phyloP scores from a whole-genome alignment of 208 protist species.

The Leishmania gerbilli region DNA sequence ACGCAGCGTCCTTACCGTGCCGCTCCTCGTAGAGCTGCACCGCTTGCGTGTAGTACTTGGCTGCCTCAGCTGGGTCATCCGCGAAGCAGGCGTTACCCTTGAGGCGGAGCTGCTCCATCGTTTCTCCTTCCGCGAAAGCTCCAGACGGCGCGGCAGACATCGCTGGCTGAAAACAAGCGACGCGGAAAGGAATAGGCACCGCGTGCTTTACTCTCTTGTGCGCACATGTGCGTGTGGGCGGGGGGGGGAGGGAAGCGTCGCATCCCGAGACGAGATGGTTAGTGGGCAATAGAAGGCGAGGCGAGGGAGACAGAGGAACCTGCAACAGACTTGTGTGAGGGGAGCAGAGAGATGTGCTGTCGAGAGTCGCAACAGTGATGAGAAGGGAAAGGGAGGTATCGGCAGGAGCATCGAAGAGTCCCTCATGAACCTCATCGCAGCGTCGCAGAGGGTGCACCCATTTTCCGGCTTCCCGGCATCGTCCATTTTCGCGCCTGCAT shows the following conservation, averaged over 20 bases:
- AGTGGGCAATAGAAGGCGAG: neutral
- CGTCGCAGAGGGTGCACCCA: neutral
- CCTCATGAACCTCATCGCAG: neutral
- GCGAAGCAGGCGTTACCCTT: constrained; percentile 70
- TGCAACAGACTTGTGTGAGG: neutral
- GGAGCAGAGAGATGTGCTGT: neutral
- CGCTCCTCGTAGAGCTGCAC: constrained; percentile 52
- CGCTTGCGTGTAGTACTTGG: constrained; percentile 51
- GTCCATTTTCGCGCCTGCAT: no score
- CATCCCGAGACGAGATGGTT: neutral
- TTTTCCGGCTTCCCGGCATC: no score
- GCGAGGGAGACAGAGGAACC: no score
- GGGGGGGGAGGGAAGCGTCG: no score
- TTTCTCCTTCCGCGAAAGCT: neutral
- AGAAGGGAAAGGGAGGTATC: neutral
- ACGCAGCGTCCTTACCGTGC: constrained; percentile 10
- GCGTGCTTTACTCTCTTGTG: neutral
- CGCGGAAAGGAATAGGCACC: neutral
- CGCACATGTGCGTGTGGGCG: neutral
- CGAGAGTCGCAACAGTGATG: neutral
- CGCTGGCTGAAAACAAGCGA: neutral
- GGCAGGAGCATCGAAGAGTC: neutral
- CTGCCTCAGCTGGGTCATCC: constrained; percentile 50
- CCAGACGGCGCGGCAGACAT: neutral
- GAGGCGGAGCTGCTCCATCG: constrained; percentile 73